Base-by-base conservation (phyloP, 169 alveolate species). In the Cryptosporidium bovis region DNA sequence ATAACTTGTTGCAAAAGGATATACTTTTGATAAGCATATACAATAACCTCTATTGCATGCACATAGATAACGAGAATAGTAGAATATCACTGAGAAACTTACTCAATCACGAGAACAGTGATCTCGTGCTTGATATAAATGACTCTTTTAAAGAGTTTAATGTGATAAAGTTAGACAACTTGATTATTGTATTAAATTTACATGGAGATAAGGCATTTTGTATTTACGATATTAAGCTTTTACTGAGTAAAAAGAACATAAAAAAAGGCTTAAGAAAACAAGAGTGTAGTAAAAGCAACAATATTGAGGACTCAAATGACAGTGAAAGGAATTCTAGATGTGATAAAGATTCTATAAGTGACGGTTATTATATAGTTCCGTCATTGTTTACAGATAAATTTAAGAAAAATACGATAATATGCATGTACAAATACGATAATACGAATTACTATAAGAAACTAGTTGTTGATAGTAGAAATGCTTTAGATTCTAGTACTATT, bases 61-160 rank as follows among this genome's bases (percentile, higher is more conserved):
- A 77, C 50, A 16, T 60, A n/a, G 87, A 77, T 44, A 33, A 40
- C 50, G 15, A 16, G 7, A 55, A 60, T 12, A 40, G 40, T 12
- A 60, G 71, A 62, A 36, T 77, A 18, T 77, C 87, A 16, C 51
- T 77, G 13, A 56, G 87, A 7, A 60, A 77, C 50, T 27, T 77
- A 24, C 62, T 60, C 18, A 60, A 77, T 40, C 77, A 34, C 33
- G 64, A 44, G 2, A 56, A 53, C 27, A 12, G 51, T 16, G 87
- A 77, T 60, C 71, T 77, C 46, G 87, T 77, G 8, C 50, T 77
- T 10, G 87, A 77, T 60, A 60, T 77, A 20, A 62, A 66, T 16
- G 64, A 77, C 8, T 15, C 13, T 15, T 77, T 77, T 31, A 44
- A 77, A 20, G 71, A 77, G 18, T 77, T 77, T 40, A 60, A 64